Conservation (phyloP, 139 green algal species). For the Picochlorum costavermella region DNA sequence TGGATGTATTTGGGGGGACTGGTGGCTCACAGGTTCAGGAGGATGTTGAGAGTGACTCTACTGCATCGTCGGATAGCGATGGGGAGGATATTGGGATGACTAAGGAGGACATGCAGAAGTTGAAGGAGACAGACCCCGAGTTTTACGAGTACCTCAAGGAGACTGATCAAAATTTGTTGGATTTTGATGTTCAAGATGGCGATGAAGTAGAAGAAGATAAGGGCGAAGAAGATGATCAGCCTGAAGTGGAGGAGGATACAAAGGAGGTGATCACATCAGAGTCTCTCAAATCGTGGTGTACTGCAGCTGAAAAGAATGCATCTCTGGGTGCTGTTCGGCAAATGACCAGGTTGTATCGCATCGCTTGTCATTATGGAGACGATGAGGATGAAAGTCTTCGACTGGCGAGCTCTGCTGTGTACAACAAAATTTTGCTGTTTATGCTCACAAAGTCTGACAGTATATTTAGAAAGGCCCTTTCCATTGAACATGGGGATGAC, state of each 20-base stretch:
- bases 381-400: constrained; percentile 44
- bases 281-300: constrained; percentile 57
- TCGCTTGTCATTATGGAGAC: constrained; percentile 83
- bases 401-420: constrained; percentile 60
- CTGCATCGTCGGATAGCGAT: constrained; percentile 12
- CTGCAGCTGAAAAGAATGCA: constrained; percentile 31
- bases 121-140: constrained; percentile 81
- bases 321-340: constrained; percentile 47
- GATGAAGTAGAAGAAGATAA: constrained; percentile 31
- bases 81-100: constrained; percentile 44
- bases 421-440: constrained; percentile 86
- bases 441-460: constrained; percentile 69
- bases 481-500: constrained; percentile 14
- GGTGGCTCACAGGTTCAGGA: constrained; percentile 10
- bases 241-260: not conserved
- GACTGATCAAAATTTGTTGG: constrained; percentile 77
- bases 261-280: not conserved
- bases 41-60: not conserved
- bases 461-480: constrained; percentile 63
- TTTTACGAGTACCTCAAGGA: constrained; percentile 83
- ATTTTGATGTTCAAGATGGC: constrained; percentile 61
- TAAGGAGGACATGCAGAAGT: constrained; percentile 70
- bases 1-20: not conserved
- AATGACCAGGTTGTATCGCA: constrained; percentile 60
- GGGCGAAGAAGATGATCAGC: constrained; percentile 11